Conservation (phyloP, 208 protist genomes). For the Crithidia fasciculata region DNA sequence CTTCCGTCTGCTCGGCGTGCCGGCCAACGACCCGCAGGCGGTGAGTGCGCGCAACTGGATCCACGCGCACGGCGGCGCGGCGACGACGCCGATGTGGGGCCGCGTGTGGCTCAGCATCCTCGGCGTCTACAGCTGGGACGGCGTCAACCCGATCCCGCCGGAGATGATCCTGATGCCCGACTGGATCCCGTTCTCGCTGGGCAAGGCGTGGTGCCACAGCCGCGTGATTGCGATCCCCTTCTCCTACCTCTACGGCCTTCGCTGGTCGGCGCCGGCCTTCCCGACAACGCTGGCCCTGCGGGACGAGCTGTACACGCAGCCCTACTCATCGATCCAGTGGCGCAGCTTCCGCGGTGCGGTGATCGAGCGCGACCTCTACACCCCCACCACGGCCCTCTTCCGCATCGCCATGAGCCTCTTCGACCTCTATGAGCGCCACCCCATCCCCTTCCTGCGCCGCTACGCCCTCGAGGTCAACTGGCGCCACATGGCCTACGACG, state of each 20-base stretch:
- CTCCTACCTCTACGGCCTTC: conserved; percentile 95
- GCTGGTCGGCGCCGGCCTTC: conserved; percentile 57
- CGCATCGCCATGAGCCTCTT: conserved; percentile 58
- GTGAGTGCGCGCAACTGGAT: conserved; percentile 85
- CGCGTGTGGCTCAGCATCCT: conserved; percentile 96
- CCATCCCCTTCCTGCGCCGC: conserved; percentile 74
- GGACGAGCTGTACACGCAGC: conserved; percentile 90
- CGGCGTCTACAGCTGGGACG: conserved; percentile 93
- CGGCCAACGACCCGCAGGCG: conserved; percentile 62
- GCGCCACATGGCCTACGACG: conserved; percentile 95
- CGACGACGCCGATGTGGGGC: conserved; percentile 95
- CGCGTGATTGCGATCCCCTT: conserved; percentile 97
- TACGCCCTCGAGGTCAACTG: conserved; percentile 81
- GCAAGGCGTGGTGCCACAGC: conserved; percentile 96
- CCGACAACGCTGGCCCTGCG: conserved; percentile 76
- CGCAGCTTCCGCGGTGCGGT: conserved; percentile 63
- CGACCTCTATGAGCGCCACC: conserved; percentile 68
- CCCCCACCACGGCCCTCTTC: conserved; percentile 83
- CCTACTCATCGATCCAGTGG: conserved; percentile 91
- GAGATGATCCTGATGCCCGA: conserved; percentile 95
- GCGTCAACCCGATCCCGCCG: conserved; percentile 93
- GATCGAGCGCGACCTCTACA: conserved; percentile 91
- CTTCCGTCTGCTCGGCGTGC: conserved; percentile 93
- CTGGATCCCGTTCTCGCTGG: conserved; percentile 91
- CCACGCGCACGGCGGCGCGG: conserved; percentile 73